Base-by-base conservation (phyloP, 2,329 filamentous ascomycete genomes). In the Knufia petricola region DNA sequence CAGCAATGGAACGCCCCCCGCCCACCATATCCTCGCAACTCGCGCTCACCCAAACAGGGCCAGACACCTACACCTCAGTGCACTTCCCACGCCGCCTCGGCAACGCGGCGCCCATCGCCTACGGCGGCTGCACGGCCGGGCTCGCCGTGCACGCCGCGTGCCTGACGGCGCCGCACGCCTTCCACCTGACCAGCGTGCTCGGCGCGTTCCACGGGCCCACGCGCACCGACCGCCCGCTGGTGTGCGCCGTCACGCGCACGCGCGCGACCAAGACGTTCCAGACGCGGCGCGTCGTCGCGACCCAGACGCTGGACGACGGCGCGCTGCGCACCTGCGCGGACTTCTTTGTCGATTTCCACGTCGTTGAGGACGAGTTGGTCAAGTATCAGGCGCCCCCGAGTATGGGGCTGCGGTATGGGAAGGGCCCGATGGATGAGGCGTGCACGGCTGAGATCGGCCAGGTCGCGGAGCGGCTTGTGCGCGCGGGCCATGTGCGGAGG, bases 201-300 rank as follows among this genome's bases (percentile, higher is more conserved):
- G 73, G 73, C 0, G 64, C 72, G 49, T 76, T 68, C 42, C 65
- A 72, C 1, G 70, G 73, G 1, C 72, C 73, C 1, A 66, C 71
- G 2, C 59, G 63, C 15, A 69, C 61, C 0, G 65, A 69, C 21
- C 60, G 64, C 17, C 65, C 64, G 13, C 52, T 75, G 1, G 55
- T 56, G 30, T 66, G 64, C 44, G 62, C 53, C 2, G 67, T 73
- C 1, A 59, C 60, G 15, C 55, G 52, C 13, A 62, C 66, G 1
- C 64, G 73, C 10, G 65, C 69, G 42, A 75, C 73, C 1, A 63
- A 67, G 12, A 69, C 70, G 0, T 76, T 76, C 47, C 66, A 67
- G 2, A 76, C 73, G 0, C 63, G 71, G 1, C 61, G 69, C 3
- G 66, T 76, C 2, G 63, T 70, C 50, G 64, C 75, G 23, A 65